A percentile compares a stretch with the other conserved stretches of the same genome.
phyloP scores from a whole-genome alignment of 2,329 filamentous ascomycete species.

The Parastagonospora avenae region DNA sequence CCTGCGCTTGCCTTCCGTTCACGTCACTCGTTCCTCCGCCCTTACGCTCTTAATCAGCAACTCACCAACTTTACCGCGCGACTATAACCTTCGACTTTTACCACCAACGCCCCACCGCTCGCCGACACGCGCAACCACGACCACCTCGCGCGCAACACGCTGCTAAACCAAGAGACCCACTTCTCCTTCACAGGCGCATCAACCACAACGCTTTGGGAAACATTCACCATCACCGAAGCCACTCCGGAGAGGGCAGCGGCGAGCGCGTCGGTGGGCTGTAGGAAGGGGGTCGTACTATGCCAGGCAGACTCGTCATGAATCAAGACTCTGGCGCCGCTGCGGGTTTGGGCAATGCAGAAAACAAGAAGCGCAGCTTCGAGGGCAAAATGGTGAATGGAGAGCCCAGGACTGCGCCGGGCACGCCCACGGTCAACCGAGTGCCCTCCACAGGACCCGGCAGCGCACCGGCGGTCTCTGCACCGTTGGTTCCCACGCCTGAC shows the following conservation, averaged over 20 bases:
- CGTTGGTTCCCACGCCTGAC: slow-evolving; percentile 11
- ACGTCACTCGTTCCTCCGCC: slow-evolving; percentile 5
- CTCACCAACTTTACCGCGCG: no score
- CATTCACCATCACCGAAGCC: slow-evolving; percentile 3
- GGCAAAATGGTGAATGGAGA: slow-evolving; percentile 39
- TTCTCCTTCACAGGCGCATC: not conserved
- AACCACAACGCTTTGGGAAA: not conserved
- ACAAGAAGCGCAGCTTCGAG: slow-evolving; percentile 37
- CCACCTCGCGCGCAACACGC: not conserved
- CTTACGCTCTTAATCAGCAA: no score
- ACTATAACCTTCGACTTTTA: no score
- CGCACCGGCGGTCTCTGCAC: slow-evolving; percentile 10
- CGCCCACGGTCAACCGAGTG: slow-evolving; percentile 13
- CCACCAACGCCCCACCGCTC: no score
- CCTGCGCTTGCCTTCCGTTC: slow-evolving; percentile 8
- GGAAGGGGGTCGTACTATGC: slow-evolving; percentile 50
- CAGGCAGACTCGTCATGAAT: slow-evolving; percentile 56
- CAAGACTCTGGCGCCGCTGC: slow-evolving; percentile 45
- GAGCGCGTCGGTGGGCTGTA: slow-evolving; percentile 38
- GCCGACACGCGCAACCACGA: not conserved
- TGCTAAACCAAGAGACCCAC: not conserved
- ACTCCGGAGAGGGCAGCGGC: slow-evolving; percentile 27
- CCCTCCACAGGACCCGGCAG: not conserved
- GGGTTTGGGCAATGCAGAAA: slow-evolving; percentile 34
- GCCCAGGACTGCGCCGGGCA: slow-evolving; percentile 17